Base-by-base conservation (phyloP, 1,284 basidiomycete genomes). In the Cronartium quercuum region DNA sequence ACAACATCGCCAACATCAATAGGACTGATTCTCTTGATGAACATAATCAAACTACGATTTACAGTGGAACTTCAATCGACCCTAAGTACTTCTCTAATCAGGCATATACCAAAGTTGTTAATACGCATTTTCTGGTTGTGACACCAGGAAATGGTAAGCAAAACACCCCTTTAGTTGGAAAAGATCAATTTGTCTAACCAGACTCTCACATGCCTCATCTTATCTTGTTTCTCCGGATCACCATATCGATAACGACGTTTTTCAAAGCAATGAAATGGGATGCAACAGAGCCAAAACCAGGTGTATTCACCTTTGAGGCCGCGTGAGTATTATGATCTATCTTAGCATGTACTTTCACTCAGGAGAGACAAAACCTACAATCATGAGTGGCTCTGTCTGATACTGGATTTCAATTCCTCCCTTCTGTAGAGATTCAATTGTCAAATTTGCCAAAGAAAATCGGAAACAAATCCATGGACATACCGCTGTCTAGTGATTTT, bases 211-310 rank as follows among this genome's bases (percentile, higher is more conserved):
- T 62, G 29, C 2, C n/a, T 62, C n/a, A 2, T 29, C 37, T 40
- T 9, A 35, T 64, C 42, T 15, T 3, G 9, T 42, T 24, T 21
- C 2, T 12, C 7, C 10, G 6, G 6, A 21, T 21, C 1, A 2
- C 18, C 35, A 40, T 64, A 29, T 29, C 29, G 29, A 29, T 29
- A 29, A 29, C 35, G 0, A 18, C 21, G n/a, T 5, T 6, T 38
- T 38, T 64, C 18, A 13, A 24, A 64, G 62, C n/a, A 15, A 64
- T 64, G 62, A 64, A 64, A 40, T 64, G 62, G 62, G 62, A 64
- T 40, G 37, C 35, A 40, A 64, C 40, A 18, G 37, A 64, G 62
- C 29, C 29, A n/a, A 42, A 15, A 24, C 62, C 15, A 64, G 40
- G 40, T 6, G 37, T 40, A n/a, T 64, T 64, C 24, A 38, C 24